Conservation (phyloP, 257 asterid genomes). For the Thymus mandschuricus region DNA sequence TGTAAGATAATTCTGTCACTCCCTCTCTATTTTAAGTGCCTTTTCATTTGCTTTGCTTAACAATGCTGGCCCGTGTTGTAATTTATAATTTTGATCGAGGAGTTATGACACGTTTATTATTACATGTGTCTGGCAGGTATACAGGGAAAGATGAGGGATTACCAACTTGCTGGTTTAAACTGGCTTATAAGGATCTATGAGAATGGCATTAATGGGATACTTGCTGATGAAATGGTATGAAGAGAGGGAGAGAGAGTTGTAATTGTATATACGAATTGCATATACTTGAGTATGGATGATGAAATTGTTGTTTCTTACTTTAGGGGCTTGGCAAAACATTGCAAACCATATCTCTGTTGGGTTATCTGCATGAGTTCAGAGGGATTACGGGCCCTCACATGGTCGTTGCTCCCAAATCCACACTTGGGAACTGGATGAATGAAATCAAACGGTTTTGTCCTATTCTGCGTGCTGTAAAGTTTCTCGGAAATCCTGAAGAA, state of each 20-base stretch:
- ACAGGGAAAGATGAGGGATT: conserved; percentile 99
- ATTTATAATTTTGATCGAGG: neutral
- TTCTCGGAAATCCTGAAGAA: conserved; percentile 98
- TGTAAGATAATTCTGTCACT: conserved; percentile 55
- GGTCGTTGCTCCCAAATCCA: conserved; percentile 99
- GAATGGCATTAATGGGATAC: conserved; percentile 97
- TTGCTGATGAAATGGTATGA: conserved; percentile 97
- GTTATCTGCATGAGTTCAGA: conserved; percentile 91
- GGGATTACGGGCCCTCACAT: conserved; percentile 99
- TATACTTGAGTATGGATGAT: conserved; percentile 13
- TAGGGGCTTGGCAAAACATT: conserved; percentile 97
- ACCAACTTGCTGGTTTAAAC: conserved; percentile 97
- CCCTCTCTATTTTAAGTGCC: conserved; percentile 34
- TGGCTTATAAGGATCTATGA: conserved; percentile 95
- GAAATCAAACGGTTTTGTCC: conserved; percentile 98
- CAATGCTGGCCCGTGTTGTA: neutral
- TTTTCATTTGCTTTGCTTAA: conserved; percentile 7
- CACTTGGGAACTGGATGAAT: conserved; percentile 99
- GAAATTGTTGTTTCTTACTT: conserved; percentile 16
- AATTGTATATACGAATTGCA: conserved; percentile 4
- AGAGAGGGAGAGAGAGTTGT: neutral
- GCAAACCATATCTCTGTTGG: conserved; percentile 96
- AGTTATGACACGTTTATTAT: conserved; percentile 8
- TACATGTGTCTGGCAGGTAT: conserved; percentile 58
- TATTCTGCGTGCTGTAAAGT: conserved; percentile 82